Conservation (phyloP, 371 early-diverging fungal species). For the Rhizopus sp. region DNA sequence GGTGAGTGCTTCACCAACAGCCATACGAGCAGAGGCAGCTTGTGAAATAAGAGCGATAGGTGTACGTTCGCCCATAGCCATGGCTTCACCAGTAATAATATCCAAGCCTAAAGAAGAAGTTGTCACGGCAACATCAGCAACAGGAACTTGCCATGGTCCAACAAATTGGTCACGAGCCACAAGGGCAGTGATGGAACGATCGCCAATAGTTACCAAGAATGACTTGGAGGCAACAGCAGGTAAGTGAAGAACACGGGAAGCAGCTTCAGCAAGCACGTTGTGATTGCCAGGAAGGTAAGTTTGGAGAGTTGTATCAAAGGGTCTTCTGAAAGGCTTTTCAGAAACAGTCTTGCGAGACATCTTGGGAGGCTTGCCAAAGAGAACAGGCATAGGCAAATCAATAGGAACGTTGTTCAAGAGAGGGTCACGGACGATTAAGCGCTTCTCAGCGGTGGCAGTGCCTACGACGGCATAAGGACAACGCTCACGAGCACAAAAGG, state of each 20-base stretch:
- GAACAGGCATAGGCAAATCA: conserved; percentile 91
- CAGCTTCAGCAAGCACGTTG: conserved; percentile 62
- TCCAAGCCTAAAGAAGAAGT: conserved; percentile 73
- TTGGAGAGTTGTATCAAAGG: conserved; percentile 66
- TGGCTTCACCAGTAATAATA: conserved; percentile 85
- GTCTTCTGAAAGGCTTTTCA: conserved; percentile 49
- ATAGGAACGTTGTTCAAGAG: conserved; percentile 72
- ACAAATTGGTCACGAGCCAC: conserved; percentile 97
- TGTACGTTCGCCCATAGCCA: conserved; percentile 97
- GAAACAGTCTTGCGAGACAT: conserved; percentile 81
- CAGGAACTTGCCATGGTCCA: conserved; percentile 97
- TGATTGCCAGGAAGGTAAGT: conserved; percentile 54
- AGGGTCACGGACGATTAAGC: conserved; percentile 79
- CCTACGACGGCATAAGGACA: conserved; percentile 94
- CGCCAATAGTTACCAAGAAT: conserved; percentile 97
- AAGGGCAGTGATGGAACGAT: conserved; percentile 92
- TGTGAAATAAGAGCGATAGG: conserved; percentile 82
- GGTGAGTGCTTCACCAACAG: conserved; percentile 89
- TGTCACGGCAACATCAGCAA: conserved; percentile 93
- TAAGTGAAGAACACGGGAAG: conserved; percentile 77
- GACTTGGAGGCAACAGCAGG: conserved; percentile 92
- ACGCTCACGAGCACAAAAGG: conserved; percentile 87
- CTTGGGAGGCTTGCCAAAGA: conserved; percentile 96
- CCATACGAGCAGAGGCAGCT: conserved; percentile 95
- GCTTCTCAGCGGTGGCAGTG: conserved; percentile 82